A percentile compares a stretch with the other conserved stretches of the same genome.
phyloP scores from a whole-genome alignment of 306 rosid species.

The Phaseolus lunatus region DNA sequence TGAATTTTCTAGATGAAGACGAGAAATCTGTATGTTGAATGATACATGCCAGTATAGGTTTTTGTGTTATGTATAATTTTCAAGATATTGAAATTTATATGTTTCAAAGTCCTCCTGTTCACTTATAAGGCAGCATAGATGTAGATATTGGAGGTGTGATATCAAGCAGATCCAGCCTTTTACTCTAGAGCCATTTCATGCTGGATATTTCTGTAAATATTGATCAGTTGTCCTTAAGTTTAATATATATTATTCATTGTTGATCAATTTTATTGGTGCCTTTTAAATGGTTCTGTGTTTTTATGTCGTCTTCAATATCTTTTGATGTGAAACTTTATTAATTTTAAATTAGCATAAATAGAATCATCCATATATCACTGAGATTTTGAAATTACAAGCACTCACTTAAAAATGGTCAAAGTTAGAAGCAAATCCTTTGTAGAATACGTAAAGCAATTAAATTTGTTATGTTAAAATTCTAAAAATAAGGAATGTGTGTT shows the following conservation, averaged over 20 bases:
- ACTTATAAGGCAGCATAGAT: neutral
- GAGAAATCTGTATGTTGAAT: constrained; percentile 79
- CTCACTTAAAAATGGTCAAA: constrained; percentile 11
- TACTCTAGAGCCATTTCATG: constrained; percentile 10
- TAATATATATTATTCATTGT: neutral
- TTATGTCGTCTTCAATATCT: constrained; percentile 2
- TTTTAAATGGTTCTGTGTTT: constrained; percentile 14
- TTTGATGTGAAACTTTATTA: constrained; percentile 2
- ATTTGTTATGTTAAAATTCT: constrained; percentile 22
- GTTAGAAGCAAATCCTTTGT: constrained; percentile 21
- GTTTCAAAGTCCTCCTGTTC: constrained; percentile 22
- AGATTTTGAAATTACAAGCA: constrained; percentile 31
- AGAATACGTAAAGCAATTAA: neutral
- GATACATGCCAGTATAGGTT: constrained; percentile 25
- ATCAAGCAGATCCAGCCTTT: constrained; percentile 24
- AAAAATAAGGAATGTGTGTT: constrained; percentile 27
- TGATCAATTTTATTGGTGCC: neutral
- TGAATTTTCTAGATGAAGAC: constrained; percentile 92
- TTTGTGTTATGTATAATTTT: constrained; percentile 30
- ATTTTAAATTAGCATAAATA: neutral
- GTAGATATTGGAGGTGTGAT: constrained; percentile 41
- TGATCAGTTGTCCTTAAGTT: neutral
- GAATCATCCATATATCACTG: neutral
- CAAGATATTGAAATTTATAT: constrained; percentile 6
- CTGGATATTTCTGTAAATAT: neutral